Evolutionary conservation across 129 eudicot species (phyloP), one percentile per base, ranked within the genome.

Genomic region (Logfia minima): DNA sequence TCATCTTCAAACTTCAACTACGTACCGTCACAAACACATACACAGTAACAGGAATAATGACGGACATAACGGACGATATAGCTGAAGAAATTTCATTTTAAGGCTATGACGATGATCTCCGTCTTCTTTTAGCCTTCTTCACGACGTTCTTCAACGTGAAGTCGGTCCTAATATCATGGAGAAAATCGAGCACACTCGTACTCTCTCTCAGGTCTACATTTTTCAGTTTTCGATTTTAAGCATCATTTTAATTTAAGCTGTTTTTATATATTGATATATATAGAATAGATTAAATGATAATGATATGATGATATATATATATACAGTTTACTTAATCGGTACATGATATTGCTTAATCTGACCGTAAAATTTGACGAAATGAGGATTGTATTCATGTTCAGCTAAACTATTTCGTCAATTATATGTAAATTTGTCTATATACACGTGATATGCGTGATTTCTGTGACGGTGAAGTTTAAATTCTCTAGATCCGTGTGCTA

Each of bases 11-110:
- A 66, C 1, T 24, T 24, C 26, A 24, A 24, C 0, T 63, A 59
- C 61, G 53, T 19, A 56, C 2, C 13, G n/a, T 16, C 62, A 55
- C 23, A 6, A 11, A 41, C 19, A 75, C 6, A 18, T 11, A 0
- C 52, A 26, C 29, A 6, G 19, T 29, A 59, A 28, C 65, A 75
- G 70, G 39, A 43, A 70, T 22, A 43, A 92, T 92, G 97, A 87
- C 96, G 66, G 98, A 93, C 82, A 87, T 90, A 17, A 93, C 90
- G 6, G 98, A 93, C 65, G 98, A 93, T n/a, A 93, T 93, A 80
- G 98, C 97, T n/a, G 97, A 93, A 87, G 98, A 91, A 68, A 93
- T 93, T 3, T 91, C 97, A 39, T 91, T 89, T 48, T 96, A 91
- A 79, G 86, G 96, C 81, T 93, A 87, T 71, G 97, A 91, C 41